Base-by-base conservation (phyloP, 257 asterid genomes). In the Paraleonurus japonicus region DNA sequence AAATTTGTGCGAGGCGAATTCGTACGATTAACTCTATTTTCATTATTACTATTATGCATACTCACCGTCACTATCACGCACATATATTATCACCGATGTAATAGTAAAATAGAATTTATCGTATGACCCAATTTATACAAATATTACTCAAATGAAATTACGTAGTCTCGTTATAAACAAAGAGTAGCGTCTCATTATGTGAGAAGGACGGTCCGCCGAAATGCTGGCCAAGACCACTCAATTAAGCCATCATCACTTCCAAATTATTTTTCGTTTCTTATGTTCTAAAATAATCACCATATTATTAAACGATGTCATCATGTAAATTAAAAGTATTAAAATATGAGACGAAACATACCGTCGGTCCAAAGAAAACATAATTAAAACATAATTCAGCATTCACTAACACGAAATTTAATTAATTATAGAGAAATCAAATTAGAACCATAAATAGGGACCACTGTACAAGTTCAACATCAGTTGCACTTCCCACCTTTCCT, bases 381-480 rank as follows among this genome's bases (percentile, higher is more conserved):
- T 39, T 39, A 39, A 2, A 8, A 37, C 16, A 41, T 13, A 41
- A 39, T 41, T 41, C 48, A 9, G 3, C 16, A 13, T 11, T 41
- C 48, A 41, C 10, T 13, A 41, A 3, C 48, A 41, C 16, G 15
- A 41, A 41, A 11, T 12, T 41, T n/a, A n/a, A n/a, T n/a, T n/a
- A n/a, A n/a, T n/a, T n/a, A 3, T 13, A 16, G 13, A 17, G 57
- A 50, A 5, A 50, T 50, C 6, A 9, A 50, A 50, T n/a, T n/a
- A 48, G 26, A 7, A 22, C 45, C 24, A 27, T 55, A 60, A 55
- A 55, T 11, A n/a, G 43, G 70, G 69, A 43, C 64, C 71, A 67
- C 74, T 84, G 71, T 82, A 85, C 85, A 85, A 80, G 71, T 76
- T 62, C 72, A 48, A 45, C 48, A 63, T 69, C 47, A 59, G 37